Percentiles rank a stretch among this genome's conserved stretches.
Evolutionary conservation across 1,139 yeast genomes (phyloP).

Genomic region (Candida sp.): DNA sequence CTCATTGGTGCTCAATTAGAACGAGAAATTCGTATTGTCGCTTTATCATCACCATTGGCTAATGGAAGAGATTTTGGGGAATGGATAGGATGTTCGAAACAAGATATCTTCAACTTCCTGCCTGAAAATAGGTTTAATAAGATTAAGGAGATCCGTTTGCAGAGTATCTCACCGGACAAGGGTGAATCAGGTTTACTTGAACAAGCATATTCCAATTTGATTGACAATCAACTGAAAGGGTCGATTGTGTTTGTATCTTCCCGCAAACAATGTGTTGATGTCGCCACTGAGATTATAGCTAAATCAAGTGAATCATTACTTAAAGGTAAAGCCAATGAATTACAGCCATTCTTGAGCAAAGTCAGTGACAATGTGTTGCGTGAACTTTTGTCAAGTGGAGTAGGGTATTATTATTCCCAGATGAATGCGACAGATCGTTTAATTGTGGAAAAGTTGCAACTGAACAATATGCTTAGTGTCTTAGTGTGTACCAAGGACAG

Average conservation of each 20-base stretch:
- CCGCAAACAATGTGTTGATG: constrained; percentile 52
- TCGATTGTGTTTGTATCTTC: constrained; percentile 56
- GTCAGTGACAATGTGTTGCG: constrained; percentile 47
- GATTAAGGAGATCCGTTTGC: constrained; percentile 57
- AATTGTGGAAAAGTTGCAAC: constrained; percentile 53
- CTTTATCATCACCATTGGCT: constrained; percentile 64
- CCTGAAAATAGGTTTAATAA: constrained; percentile 58
- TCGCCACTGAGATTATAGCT: constrained; percentile 43
- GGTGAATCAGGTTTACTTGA: constrained; percentile 7
- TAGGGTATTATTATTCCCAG: constrained; percentile 60
- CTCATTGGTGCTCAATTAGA: constrained; percentile 66
- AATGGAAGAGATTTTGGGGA: constrained; percentile 78
- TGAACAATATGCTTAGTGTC: constrained; percentile 46
- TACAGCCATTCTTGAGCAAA: constrained; percentile 25
- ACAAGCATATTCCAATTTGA: constrained; percentile 40
- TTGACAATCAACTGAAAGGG: constrained; percentile 20
- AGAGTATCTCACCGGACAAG: constrained; percentile 13
- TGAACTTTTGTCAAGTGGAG: constrained; percentile 53
- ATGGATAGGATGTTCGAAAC: constrained; percentile 75
- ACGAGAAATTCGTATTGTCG: constrained; percentile 55
- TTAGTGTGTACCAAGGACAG: constrained; percentile 60
- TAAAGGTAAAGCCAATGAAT: constrained; percentile 21
- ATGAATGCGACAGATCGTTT: constrained; percentile 55
- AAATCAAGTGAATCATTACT: constrained; percentile 20
- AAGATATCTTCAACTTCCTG: constrained; percentile 64